These are phyloP conservation scores for Yamadazyma triangularis DNA, from an alignment of 1,139 yeast species.

Conservation along the genomic window DNA sequence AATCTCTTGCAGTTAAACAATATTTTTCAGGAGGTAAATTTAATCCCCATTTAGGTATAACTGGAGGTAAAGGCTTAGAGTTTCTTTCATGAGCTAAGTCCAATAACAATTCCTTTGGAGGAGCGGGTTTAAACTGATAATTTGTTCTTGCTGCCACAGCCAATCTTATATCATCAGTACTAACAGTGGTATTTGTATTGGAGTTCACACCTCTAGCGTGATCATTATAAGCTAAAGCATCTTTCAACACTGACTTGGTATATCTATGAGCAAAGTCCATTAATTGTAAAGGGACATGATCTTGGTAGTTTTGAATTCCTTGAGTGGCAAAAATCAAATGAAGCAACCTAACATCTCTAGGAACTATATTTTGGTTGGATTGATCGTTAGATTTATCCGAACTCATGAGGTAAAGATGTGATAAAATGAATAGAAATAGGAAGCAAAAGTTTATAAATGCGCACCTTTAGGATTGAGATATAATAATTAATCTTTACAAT, in stretches of 20 bases:
- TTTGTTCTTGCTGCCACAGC: constrained; percentile 93
- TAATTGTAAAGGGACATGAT: constrained; percentile 88
- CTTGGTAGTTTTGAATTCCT: constrained; percentile 88
- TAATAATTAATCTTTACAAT: too few relatives aligned
- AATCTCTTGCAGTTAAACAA: constrained; percentile 80
- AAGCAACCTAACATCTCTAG: constrained; percentile 86
- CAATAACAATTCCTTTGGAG: constrained; percentile 85
- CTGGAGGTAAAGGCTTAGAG: constrained; percentile 84
- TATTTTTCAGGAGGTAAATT: constrained; percentile 97
- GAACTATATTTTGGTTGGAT: constrained; percentile 27
- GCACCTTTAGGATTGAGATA: too few relatives aligned
- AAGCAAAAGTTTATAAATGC: too few relatives aligned
- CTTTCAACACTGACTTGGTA: constrained; percentile 80
- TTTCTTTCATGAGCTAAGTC: constrained; percentile 92
- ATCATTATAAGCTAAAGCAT: constrained; percentile 84
- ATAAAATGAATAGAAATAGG: too few relatives aligned
- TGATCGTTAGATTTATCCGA: constrained; percentile 1
- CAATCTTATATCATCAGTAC: constrained; percentile 85
- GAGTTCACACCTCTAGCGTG: constrained; percentile 53
- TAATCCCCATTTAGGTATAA: constrained; percentile 88
- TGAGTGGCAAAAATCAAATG: constrained; percentile 92
- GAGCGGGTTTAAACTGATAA: constrained; percentile 93
- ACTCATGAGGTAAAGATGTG: background rate
- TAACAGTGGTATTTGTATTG: constrained; percentile 45
- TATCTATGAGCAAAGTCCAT: constrained; percentile 93